phyloP scores from a whole-genome alignment of 139 green algal genomes.

The Chlamydomonas urium region DNA sequence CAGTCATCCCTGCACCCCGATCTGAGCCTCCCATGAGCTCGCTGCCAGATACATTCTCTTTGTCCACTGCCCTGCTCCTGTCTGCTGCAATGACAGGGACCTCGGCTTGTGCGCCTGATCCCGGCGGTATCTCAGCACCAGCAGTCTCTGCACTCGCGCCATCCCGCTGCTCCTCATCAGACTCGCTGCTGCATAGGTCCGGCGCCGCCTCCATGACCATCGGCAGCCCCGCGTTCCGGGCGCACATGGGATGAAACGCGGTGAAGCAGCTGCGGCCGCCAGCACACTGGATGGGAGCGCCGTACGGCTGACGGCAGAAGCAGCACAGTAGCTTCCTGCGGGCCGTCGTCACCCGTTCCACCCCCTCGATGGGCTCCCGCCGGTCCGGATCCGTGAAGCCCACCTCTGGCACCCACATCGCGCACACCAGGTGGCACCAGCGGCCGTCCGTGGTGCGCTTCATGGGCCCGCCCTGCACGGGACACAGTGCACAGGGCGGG shows the following conservation, averaged over 20 bases:
- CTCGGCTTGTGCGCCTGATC: no score
- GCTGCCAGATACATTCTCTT: background rate
- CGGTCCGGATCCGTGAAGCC: slow-evolving; percentile 6
- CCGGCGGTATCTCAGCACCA: no score
- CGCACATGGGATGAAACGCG: slow-evolving; percentile 16
- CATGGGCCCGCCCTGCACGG: slow-evolving; percentile 13
- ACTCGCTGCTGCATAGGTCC: background rate
- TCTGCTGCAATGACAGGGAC: background rate
- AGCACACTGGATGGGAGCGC: slow-evolving; percentile 13
- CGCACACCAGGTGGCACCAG: slow-evolving; percentile 15
- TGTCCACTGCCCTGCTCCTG: background rate
- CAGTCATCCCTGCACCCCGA: no score
- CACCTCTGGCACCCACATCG: slow-evolving; percentile 16
- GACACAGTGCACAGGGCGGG: slow-evolving; percentile 11
- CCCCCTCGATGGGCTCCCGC: slow-evolving; percentile 17
- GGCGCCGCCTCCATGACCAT: slow-evolving; percentile 13
- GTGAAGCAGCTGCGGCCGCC: slow-evolving; percentile 13
- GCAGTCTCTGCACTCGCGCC: no score
- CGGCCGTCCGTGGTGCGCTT: slow-evolving; percentile 16
- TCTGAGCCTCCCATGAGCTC: no score
- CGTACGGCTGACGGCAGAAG: slow-evolving; percentile 14
- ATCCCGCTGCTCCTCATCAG: no score
- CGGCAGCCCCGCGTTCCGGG: background rate
- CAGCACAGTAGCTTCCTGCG: slow-evolving; percentile 13
- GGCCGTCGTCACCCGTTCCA: slow-evolving; percentile 1